Percentiles rank a stretch among this genome's conserved stretches.
These are phyloP conservation scores for Omphalotus guepiniiformis DNA, from an alignment of 768 basidiomycete species.

Conservation along the genomic window DNA sequence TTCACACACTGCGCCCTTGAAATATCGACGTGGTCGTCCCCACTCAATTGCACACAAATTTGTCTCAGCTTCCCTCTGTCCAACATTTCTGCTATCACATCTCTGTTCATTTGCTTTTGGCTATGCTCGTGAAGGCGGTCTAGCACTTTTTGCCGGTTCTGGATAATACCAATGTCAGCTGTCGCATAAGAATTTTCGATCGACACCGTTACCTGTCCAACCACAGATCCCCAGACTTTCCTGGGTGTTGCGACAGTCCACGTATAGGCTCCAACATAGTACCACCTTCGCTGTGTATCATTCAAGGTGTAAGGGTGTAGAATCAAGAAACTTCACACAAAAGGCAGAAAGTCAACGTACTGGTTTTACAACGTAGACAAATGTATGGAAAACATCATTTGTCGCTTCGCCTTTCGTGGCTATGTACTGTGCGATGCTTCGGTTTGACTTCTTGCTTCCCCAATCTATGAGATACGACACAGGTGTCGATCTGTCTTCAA, in stretches of 20 bases:
- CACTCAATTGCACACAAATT: slow-evolving; percentile 35
- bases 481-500: slow-evolving; percentile 37
- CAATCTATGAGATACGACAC: slow-evolving; percentile 50
- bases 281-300: slow-evolving; percentile 38
- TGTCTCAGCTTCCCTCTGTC: slow-evolving; percentile 39
- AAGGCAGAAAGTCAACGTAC: slow-evolving; percentile 28
- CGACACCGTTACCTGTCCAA: slow-evolving; percentile 29
- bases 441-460: slow-evolving; percentile 34
- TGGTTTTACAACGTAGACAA: slow-evolving; percentile 29
- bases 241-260: slow-evolving; percentile 31
- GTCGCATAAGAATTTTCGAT: neutral
- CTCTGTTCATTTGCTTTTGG: slow-evolving; percentile 24
- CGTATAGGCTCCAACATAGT: slow-evolving; percentile 45
- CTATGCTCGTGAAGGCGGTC: slow-evolving; percentile 33
- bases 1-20: slow-evolving; percentile 1
- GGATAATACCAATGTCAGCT: slow-evolving; percentile 10
- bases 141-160: slow-evolving; percentile 30
- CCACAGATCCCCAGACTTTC: slow-evolving; percentile 37
- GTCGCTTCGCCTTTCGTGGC: slow-evolving; percentile 12
- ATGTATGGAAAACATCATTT: slow-evolving; percentile 41
- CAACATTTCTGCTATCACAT: slow-evolving; percentile 34
- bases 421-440: slow-evolving; percentile 30
- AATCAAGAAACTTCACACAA: too few species aligned
- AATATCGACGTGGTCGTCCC: slow-evolving; percentile 3
- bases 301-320: neutral